These are phyloP conservation scores for Vitis rotundifolia DNA, from an alignment of 164 flowering plant genomes.

Conservation along the genomic window DNA sequence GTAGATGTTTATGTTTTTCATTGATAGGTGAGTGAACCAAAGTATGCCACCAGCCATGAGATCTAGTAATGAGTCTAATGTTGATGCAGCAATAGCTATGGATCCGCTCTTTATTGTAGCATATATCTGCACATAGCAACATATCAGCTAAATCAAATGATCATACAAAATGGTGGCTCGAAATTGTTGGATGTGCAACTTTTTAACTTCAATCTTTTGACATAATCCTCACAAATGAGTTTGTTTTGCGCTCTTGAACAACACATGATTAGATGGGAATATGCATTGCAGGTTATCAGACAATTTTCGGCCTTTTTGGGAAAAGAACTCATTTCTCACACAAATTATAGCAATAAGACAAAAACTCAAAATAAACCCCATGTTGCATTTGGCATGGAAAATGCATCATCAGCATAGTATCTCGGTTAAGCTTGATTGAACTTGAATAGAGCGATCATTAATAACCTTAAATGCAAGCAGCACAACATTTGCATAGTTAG, in stretches of 20 bases:
- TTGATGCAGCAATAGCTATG: slow-evolving; percentile 95
- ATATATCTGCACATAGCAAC: slow-evolving; percentile 51
- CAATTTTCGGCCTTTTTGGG: not conserved
- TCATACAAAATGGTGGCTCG: not conserved
- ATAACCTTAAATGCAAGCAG: slow-evolving; percentile 53
- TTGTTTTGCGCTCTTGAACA: too few species aligned
- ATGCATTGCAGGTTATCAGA: too few species aligned
- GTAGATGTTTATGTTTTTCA: slow-evolving; percentile 86
- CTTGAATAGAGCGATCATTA: not conserved
- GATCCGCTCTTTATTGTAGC: slow-evolving; percentile 92
- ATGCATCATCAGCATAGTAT: not conserved
- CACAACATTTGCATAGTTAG: slow-evolving; percentile 46
- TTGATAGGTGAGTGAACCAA: slow-evolving; percentile 92
- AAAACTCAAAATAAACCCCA: not conserved
- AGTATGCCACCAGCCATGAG: slow-evolving; percentile 98
- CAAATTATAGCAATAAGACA: not conserved
- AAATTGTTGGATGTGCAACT: not conserved
- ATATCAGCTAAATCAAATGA: not conserved
- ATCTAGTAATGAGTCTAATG: slow-evolving; percentile 91
- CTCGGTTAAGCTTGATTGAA: not conserved
- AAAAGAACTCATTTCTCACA: not conserved
- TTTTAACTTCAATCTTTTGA: too few species aligned
- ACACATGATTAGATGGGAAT: too few species aligned
- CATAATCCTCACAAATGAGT: too few species aligned
- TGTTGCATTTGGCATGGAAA: not conserved